Conservation (phyloP, 805 yeast genomes). For the Sungouiella thailandica region DNA sequence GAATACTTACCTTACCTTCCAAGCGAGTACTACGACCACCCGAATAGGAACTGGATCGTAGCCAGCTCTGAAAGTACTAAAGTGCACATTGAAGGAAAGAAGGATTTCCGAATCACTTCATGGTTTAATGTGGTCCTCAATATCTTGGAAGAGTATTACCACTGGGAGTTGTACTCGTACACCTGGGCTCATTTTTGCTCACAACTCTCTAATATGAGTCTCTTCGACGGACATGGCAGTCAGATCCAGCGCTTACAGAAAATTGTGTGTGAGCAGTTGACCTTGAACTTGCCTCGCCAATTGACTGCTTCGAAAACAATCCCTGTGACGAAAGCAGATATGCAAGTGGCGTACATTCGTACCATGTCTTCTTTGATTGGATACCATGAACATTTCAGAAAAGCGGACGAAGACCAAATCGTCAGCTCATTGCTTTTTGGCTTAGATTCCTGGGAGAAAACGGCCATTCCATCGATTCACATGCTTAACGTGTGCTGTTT, state of each 20-base stretch:
- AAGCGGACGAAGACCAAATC: conserved; percentile 58
- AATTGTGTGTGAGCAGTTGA: conserved; percentile 56
- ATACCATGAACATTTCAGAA: conserved; percentile 49
- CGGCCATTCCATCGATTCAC: conserved; percentile 75
- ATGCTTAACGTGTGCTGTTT: conserved; percentile 74
- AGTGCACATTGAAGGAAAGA: not conserved
- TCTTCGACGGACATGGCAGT: conserved; percentile 42
- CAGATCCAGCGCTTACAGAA: conserved; percentile 39
- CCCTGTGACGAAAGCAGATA: conserved; percentile 53
- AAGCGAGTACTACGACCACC: conserved; percentile 34
- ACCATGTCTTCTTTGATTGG: conserved; percentile 60
- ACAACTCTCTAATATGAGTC: conserved; percentile 54
- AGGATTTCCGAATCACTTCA: conserved; percentile 36
- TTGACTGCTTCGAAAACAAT: conserved; percentile 19
- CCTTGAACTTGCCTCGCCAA: conserved; percentile 39
- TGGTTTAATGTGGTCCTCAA: conserved; percentile 50
- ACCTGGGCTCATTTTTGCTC: conserved; percentile 65
- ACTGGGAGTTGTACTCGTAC: conserved; percentile 71
- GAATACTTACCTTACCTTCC: conserved; percentile 51
- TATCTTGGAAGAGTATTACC: conserved; percentile 47
- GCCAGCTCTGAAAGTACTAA: not conserved
- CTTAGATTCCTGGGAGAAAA: conserved; percentile 68
- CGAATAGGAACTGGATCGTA: conserved; percentile 19
- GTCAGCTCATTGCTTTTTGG: conserved; percentile 57
- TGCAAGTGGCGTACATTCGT: conserved; percentile 62